A percentile compares a stretch with the other conserved stretches of the same genome.
These are phyloP conservation scores for Leccinum variicolor DNA, from an alignment of 768 basidiomycete species.

Conservation along the genomic window DNA sequence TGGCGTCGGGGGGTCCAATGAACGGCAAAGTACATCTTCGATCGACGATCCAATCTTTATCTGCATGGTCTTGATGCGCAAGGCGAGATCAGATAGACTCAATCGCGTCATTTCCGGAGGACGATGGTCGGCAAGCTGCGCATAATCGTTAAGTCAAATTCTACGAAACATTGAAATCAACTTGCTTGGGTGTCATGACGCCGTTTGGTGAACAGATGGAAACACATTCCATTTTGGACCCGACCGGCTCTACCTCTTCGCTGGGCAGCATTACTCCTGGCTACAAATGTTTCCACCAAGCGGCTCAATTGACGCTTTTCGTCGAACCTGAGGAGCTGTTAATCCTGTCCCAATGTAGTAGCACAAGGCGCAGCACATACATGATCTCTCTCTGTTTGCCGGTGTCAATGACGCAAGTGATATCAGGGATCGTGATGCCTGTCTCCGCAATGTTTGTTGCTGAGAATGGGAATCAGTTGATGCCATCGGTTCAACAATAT, in stretches of 20 bases:
- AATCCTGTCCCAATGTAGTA: slow-evolving; percentile 2
- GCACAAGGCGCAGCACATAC: slow-evolving; percentile 33
- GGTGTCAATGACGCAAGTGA: slow-evolving; percentile 93
- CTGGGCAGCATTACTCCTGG: slow-evolving; percentile 88
- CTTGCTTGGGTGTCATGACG: slow-evolving; percentile 77
- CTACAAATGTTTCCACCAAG: slow-evolving; percentile 87
- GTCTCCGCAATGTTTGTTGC: slow-evolving; percentile 96
- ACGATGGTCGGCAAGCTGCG: slow-evolving; percentile 82
- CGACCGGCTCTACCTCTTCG: slow-evolving; percentile 89
- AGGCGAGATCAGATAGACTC: slow-evolving; percentile 86
- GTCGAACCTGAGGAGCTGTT: slow-evolving; percentile 61
- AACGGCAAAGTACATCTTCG: slow-evolving; percentile 83
- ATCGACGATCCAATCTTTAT: slow-evolving; percentile 81
- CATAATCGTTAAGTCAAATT: neutral
- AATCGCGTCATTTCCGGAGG: slow-evolving; percentile 94
- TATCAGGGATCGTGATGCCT: slow-evolving; percentile 97
- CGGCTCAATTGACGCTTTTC: slow-evolving; percentile 96
- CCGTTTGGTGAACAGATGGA: slow-evolving; percentile 90
- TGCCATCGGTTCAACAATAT: neutral
- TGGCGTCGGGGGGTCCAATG: slow-evolving; percentile 83
- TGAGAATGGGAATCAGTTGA: slow-evolving; percentile 25
- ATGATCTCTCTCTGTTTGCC: slow-evolving; percentile 95
- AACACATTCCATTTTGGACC: slow-evolving; percentile 85
- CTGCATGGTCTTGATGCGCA: slow-evolving; percentile 93
- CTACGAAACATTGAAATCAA: neutral